Base-by-base conservation (phyloP, 306 rosid species). In the Cyclanthera cordifolia region DNA sequence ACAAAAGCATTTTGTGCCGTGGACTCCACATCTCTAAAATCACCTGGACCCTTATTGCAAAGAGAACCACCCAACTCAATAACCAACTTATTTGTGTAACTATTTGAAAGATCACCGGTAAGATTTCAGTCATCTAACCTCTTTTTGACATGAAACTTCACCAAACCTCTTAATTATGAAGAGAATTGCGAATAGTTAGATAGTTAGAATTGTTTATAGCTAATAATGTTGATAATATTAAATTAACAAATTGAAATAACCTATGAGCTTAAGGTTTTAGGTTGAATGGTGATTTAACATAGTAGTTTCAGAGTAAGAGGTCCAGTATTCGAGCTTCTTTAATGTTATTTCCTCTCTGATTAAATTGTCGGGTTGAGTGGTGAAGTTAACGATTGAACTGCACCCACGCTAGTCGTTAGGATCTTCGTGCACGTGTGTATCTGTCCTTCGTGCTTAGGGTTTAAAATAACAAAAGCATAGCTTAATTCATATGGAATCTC, bases 1-100 rank as follows among this genome's bases (percentile, higher is more conserved):
- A 86, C 97, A 80, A 90, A 78, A 20, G 91, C 84, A 72, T 85
- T 90, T 48, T 93, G 91, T 51, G 82, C 75, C 74, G 76, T 81
- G 48, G 81, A 82, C 59, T 78, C 82, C 13, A 63, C 59, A 78
- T 78, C 84, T 39, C 83, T 83, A 43, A 88, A 80, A 74, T 74
- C 90, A 69, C 74, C 91, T 1, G 79, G 95, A 73, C 83, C 88
- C 84, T 52, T 49, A 75, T 70, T 53, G 76, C 15, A 76, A 43
- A 32, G 55, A 69, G 21, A n/a, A 67, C 2, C 58, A 14, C 0
- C 34, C 57, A 19, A 39, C 5, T 47, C 65, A 59, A 45, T 1
- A 71, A 49, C 34, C 52, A 30, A 67, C 53, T 69, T 16, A 28
- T 50, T 1, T 2, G 57, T 45, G 30, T 8, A 20, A 30, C 14